Evolutionary conservation across 495 filamentous ascomycete genomes (phyloP), one percentile per base, ranked within the genome.

Genomic region (Penicillium riverlandense): DNA sequence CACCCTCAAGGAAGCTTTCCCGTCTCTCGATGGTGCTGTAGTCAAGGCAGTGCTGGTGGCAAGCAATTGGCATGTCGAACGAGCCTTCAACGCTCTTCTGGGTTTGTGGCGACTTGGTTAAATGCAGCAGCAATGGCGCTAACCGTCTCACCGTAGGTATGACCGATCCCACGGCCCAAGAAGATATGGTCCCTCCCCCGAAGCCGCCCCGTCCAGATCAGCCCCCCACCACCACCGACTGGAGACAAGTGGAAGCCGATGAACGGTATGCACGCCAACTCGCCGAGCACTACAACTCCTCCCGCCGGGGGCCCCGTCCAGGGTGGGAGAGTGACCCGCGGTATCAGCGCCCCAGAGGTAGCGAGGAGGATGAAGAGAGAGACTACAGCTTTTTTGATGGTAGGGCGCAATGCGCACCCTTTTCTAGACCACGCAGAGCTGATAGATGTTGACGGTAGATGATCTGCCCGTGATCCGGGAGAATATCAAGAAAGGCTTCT

Each of bases 1-100:
- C 52, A 97, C 88, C 15, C 77, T 98, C 29, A 87, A 86, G 56
- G 92, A 99, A 63, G 94, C 91, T 1, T 99, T 99, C 58, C 92
- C 92, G 2, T 71, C 67, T 41, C 83, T 97, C 50, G 92, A 99
- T 40, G 61, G 70, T 10, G 57, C 77, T 15, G 89, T 99, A 13
- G 78, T 97, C 55, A 94, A 84, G 64, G 92, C 92, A 11, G 86
- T 98, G 8, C 67, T 99, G 44, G 69, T 71, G 10, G 92, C 92
- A 8, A 96, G 91, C 61, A 77, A 83, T 49, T 92, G 88, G 35
- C 78, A 83, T 52, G 80, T 99, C 35, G 92, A 99, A 59, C 86
- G 89, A 10, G 92, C 92, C 33, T 97, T 97, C 70, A 92, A 96
- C 69, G 92, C 94, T 27, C 78, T 99, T 7, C 75, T 98, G 16